These are phyloP conservation scores for Cyberlindnera maclurae DNA, from an alignment of 805 yeast species.

Conservation along the genomic window DNA sequence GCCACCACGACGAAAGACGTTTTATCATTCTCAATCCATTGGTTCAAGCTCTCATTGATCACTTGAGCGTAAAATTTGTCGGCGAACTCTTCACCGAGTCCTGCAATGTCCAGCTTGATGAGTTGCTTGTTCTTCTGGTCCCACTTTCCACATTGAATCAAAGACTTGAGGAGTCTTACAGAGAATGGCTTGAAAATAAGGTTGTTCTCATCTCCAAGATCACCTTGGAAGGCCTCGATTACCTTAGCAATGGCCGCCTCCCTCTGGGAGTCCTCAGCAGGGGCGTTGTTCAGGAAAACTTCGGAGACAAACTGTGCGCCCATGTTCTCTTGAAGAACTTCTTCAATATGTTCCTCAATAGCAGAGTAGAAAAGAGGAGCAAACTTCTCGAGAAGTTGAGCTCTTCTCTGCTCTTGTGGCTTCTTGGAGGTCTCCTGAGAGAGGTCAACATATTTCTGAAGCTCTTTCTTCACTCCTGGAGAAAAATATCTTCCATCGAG, in stretches of 20 bases:
- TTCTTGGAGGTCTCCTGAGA: conserved; percentile 75
- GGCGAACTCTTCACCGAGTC: conserved; percentile 56
- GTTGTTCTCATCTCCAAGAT: conserved; percentile 59
- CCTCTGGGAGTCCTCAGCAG: conserved; percentile 32
- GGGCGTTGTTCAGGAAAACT: conserved; percentile 51
- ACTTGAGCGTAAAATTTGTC: conserved; percentile 43
- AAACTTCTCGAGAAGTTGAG: conserved; percentile 58
- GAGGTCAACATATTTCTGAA: conserved; percentile 52
- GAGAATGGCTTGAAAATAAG: conserved; percentile 66
- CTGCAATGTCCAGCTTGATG: conserved; percentile 37
- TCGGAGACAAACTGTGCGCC: conserved; percentile 84
- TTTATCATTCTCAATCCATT: conserved; percentile 62
- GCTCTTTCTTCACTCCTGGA: conserved; percentile 56
- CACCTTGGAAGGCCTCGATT: conserved; percentile 55
- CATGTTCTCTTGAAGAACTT: conserved; percentile 56
- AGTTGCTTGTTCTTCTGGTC: conserved; percentile 52
- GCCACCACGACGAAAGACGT: conserved; percentile 82
- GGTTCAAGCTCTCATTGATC: conserved; percentile 39
- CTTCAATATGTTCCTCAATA: conserved; percentile 42
- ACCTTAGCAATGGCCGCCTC: conserved; percentile 48
- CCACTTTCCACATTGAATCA: conserved; percentile 85
- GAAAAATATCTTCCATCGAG: conserved; percentile 76
- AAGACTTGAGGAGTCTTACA: conserved; percentile 63
- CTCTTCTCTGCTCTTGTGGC: conserved; percentile 68
- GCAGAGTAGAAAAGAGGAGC: conserved; percentile 57